Base-by-base conservation (phyloP, 2,329 filamentous ascomycete genomes). In the Lasiodiplodia gonubiensis region DNA sequence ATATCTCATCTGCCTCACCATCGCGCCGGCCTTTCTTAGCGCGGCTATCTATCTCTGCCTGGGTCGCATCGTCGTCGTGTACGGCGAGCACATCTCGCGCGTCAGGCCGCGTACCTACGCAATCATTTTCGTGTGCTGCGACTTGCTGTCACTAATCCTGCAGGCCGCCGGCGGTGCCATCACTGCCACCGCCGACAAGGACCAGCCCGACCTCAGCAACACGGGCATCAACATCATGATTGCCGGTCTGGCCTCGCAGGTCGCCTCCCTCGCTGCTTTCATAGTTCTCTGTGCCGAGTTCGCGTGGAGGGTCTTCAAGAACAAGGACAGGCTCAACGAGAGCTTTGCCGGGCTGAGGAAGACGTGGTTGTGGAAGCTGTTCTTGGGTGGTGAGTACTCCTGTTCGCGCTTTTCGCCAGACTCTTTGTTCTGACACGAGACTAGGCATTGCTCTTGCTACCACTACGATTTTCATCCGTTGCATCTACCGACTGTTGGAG, bases 121-220 rank as follows among this genome's bases (percentile, higher is more conserved):
- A 12, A 83, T 83, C 74, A 82, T 88, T 68, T 89, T 89, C 76
- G 85, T 89, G 70, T 73, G 78, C n/a, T 86, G 84, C 71, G 88
- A 89, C 70, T 70, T 89, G 51, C 71, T 86, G 64, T 86, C 84
- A n/a, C 81, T 90, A n/a, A 70, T 86, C 14, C 76, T 89, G 4
- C 87, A 89, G 74, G 86, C 85, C 4, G 81, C 80, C 8, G 86
- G 86, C 14, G 87, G 87, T 67, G 86, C 83, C 60, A 79, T 88
- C 54, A 85, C 88, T 1, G 85, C 87, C 0, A 82, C 83, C 0
- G 84, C 84, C 0, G 77, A 81, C 16, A 68, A 70, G 3, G 73
- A 75, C 2, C 72, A 83, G n/a, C 76, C 80, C 10, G 76, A 84
- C 46, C 72, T 80, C 1, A 14, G 16, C 16, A n/a, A 54, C 23